Percentiles rank a stretch among this genome's conserved stretches.
Conservation (phyloP, 2,329 filamentous ascomycete genomes). For the Paecilomyces formosus region DNA sequence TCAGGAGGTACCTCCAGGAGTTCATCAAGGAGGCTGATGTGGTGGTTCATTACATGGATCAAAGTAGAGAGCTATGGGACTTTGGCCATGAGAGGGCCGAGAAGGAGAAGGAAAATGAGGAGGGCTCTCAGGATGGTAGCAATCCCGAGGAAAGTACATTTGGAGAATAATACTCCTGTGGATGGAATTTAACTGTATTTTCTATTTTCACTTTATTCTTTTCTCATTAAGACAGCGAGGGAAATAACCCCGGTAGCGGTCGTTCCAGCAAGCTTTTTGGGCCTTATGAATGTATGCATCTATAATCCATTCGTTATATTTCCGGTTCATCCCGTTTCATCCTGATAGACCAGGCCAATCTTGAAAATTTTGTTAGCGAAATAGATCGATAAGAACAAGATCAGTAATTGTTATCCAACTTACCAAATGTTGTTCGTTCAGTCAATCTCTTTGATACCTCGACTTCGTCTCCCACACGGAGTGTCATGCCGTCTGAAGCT, state of each 20-base stretch:
- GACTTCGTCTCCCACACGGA: slow-evolving; percentile 52
- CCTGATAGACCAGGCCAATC: slow-evolving; percentile 26
- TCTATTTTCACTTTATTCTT: background rate
- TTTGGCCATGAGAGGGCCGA: background rate
- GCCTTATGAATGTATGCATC: background rate
- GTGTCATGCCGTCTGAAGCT: slow-evolving; percentile 24
- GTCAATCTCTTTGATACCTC: slow-evolving; percentile 43
- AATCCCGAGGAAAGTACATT: background rate
- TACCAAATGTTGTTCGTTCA: slow-evolving; percentile 50
- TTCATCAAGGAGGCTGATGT: background rate
- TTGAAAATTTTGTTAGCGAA: slow-evolving; percentile 9
- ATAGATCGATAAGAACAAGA: background rate
- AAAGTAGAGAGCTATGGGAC: background rate
- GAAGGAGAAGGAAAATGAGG: background rate
- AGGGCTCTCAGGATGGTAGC: background rate
- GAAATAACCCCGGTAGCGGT: background rate
- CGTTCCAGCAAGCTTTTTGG: background rate
- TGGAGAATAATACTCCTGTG: background rate
- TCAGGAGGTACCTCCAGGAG: background rate
- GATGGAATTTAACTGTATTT: background rate
- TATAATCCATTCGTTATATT: background rate
- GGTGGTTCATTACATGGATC: background rate
- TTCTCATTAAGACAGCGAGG: background rate
- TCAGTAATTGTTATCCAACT: slow-evolving; percentile 20
- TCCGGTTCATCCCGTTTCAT: background rate